Conservation (phyloP, 768 basidiomycete genomes). For the Agaricus sinodeliciosus region DNA sequence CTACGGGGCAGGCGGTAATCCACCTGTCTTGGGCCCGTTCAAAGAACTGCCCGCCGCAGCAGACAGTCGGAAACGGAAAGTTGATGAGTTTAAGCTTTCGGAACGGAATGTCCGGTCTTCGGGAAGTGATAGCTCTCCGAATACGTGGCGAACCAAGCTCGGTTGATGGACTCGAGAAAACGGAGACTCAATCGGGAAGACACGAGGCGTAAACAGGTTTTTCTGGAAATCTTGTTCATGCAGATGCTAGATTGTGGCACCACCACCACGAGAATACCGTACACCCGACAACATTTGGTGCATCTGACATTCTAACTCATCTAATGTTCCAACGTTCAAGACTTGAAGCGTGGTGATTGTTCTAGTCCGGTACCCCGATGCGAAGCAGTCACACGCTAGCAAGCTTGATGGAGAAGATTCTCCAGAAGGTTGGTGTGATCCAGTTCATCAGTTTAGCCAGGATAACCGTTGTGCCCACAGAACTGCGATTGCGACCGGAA, state of each 20-base stretch:
- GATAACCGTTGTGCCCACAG: not conserved
- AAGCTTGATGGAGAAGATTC: not conserved
- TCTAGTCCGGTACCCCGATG: conserved; percentile 6
- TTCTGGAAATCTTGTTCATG: too few species aligned
- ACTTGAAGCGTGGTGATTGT: not conserved
- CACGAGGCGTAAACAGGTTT: too few species aligned
- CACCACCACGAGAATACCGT: not conserved
- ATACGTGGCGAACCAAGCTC: not conserved
- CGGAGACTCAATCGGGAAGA: not conserved
- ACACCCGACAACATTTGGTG: not conserved
- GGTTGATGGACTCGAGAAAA: not conserved
- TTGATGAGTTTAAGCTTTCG: not conserved
- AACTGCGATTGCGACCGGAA: conserved; percentile 12
- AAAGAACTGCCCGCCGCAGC: too few species aligned
- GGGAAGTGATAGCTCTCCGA: not conserved
- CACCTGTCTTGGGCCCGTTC: too few species aligned
- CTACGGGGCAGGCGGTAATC: not conserved
- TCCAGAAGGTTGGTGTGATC: conserved; percentile 20
- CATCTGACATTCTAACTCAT: too few species aligned
- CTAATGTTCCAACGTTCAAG: too few species aligned
- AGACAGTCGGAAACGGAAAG: not conserved
- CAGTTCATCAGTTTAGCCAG: conserved; percentile 14
- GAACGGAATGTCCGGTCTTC: not conserved
- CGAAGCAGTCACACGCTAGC: not conserved
- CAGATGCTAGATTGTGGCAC: too few species aligned